Conservation (phyloP, 2,329 filamentous ascomycete species). For the Huntiella decipiens region DNA sequence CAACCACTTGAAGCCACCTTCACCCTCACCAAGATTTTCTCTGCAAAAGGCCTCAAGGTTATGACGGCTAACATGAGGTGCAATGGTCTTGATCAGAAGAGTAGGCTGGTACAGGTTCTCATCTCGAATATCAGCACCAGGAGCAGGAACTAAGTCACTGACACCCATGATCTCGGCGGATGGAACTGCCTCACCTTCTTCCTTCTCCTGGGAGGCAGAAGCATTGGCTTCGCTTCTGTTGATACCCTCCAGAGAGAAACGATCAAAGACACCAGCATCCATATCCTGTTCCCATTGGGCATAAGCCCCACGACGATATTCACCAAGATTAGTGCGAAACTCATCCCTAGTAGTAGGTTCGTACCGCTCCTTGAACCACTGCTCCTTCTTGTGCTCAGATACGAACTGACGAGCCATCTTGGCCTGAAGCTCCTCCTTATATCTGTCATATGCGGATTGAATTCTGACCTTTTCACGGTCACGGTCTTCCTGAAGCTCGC, state of each 20-base stretch:
- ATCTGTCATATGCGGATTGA: constrained; percentile 47
- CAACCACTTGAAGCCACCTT: constrained; percentile 87
- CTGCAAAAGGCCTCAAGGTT: constrained; percentile 91
- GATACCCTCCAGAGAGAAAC: constrained; percentile 83
- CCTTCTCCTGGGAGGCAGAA: constrained; percentile 74
- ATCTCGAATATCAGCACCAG: constrained; percentile 72
- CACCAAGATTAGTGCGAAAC: constrained; percentile 56
- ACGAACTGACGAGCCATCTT: constrained; percentile 84
- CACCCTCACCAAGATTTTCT: constrained; percentile 76
- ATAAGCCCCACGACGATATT: constrained; percentile 62
- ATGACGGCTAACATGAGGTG: constrained; percentile 80
- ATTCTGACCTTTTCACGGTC: constrained; percentile 65
- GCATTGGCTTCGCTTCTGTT: constrained; percentile 82
- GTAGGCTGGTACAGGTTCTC: constrained; percentile 79
- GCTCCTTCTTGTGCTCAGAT: constrained; percentile 77
- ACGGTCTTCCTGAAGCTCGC: constrained; percentile 52
- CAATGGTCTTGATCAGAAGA: constrained; percentile 92
- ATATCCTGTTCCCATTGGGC: constrained; percentile 79
- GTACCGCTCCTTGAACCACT: constrained; percentile 96
- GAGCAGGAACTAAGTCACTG: constrained; percentile 68
- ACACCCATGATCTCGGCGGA: constrained; percentile 86
- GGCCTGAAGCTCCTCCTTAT: constrained; percentile 49
- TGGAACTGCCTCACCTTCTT: constrained; percentile 84
- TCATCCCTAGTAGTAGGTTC: constrained; percentile 62
- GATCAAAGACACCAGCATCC: constrained; percentile 71